Evolutionary conservation across 306 rosid genomes (phyloP), one percentile per base, ranked within the genome.

Genomic region (Acmispon strigosus): DNA sequence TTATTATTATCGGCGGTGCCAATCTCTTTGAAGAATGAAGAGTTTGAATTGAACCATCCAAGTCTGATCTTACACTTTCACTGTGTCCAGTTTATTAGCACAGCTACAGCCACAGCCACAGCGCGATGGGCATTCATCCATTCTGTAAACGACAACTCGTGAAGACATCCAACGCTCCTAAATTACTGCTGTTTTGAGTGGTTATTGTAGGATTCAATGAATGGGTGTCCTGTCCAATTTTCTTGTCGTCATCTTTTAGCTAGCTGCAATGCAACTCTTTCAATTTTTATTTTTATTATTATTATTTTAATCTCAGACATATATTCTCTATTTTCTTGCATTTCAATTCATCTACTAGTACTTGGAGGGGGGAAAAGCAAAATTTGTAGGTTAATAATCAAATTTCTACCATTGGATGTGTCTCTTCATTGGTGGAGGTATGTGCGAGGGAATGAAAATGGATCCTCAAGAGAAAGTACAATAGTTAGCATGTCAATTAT

Each of bases 111-210:
- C n/a, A n/a, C n/a, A n/a, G n/a, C n/a, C n/a, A n/a, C n/a, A n/a
- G n/a, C n/a, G n/a, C n/a, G 6, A 0, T 34, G 52, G n/a, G 14
- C 15, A 58, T 16, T 59, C 34, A 67, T 61, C 43, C 37, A 63
- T 53, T 20, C 22, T 32, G 60, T 29, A 11, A 11, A 62, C 52
- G 16, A 8, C 44, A 6, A 12, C 34, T 0, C 2, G 18, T 1
- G 13, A 19, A 7, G 10, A 0, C 8, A 69, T 74, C 67, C 17
- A 16, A 78, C 77, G 84, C 81, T 64, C 44, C 7, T 20, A 15
- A 39, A 20, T 62, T 8, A 62, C 14, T 0, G 45, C 27, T 22
- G 37, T 45, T 20, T 50, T 36, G 42, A 13, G 48, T 42, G 36
- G 32, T 73, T 73, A 41, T 3, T 10, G 44, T 73, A 27, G 4